Base-by-base conservation (phyloP, 2,329 filamentous ascomycete species). In the Epichloe brachyelytri region DNA sequence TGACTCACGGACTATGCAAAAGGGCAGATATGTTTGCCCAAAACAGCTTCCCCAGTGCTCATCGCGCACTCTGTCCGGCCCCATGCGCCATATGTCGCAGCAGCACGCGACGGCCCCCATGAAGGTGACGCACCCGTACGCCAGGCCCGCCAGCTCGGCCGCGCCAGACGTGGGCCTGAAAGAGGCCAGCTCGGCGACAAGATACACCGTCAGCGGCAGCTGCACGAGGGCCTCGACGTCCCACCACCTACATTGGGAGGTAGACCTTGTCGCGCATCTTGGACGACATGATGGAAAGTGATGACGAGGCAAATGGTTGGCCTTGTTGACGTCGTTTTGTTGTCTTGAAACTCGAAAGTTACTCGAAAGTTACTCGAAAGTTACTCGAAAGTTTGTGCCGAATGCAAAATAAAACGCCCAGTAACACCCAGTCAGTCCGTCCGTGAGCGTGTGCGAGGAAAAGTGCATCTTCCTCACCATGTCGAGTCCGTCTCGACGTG, bases 101-200 rank as follows among this genome's bases (percentile, higher is more conserved):
- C 77, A 70, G 64, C 76, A 79, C 1, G 73, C 68, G 12, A 69
- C 58, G 1, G 77, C 75, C 1, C 75, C 77, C 55, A 80, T 67
- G 2, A 69, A 72, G 3, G 72, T 74, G 59, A 79, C 64, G 47
- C 77, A 62, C 0, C 70, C 73, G 59, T 78, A 80, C 1, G 72
- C 69, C 5, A 81, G 58, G 0, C 73, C 69, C 2, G 77, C 65
- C 11, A 81, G 63, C 66, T 81, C 78, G 2, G 69, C 56, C 5
- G 56, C 51, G 3, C 63, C 74, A 39, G 63, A 63, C 2, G 65
- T 71, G 26, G 48, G 61, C 68, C 52, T 63, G 58, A 51, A 48
- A 1, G 59, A 55, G 4, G 59, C 60, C 10, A 80, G 65, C 7
- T 62, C 63, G 54, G 60, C 65, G 15, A 74, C 63, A 20, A 77